Evolutionary conservation across 129 eudicot genomes (phyloP).

Genomic region (Heracleum sosnowskyi): DNA sequence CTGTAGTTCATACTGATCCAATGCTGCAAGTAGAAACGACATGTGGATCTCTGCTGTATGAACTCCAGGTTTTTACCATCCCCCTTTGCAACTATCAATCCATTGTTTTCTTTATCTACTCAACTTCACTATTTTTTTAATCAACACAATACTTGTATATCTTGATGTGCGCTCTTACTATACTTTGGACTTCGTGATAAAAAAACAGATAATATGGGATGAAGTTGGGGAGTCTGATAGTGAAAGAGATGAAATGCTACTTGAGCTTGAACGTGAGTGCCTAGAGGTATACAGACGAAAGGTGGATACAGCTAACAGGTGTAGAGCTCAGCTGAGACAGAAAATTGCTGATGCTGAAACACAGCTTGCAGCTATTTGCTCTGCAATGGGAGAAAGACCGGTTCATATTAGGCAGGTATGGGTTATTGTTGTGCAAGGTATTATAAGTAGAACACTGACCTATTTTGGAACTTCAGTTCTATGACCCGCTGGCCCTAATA

Average conservation of each 20-base stretch:
- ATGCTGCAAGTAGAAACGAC: slow-evolving; percentile 67
- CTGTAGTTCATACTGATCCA: slow-evolving; percentile 38
- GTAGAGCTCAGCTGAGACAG: slow-evolving; percentile 74
- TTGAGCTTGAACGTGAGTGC: slow-evolving; percentile 87
- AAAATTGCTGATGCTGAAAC: slow-evolving; percentile 90
- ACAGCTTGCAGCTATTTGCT: slow-evolving; percentile 85
- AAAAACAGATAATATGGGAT: slow-evolving; percentile 79
- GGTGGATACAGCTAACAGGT: slow-evolving; percentile 73
- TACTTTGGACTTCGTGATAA: neutral
- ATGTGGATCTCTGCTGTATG: slow-evolving; percentile 75
- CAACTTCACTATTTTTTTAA: neutral
- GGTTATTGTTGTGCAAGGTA: neutral
- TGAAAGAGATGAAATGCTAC: slow-evolving; percentile 51
- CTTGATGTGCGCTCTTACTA: slow-evolving; percentile 1
- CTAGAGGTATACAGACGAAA: slow-evolving; percentile 78
- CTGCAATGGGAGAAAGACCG: slow-evolving; percentile 83
- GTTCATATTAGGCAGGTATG: slow-evolving; percentile 81
- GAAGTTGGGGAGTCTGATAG: slow-evolving; percentile 89
- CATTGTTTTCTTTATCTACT: neutral
- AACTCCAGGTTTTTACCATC: slow-evolving; percentile 59
- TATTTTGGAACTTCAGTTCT: neutral
- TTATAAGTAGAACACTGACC: neutral
- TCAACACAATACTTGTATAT: neutral
- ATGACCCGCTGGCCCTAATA: neutral
- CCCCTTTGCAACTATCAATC: neutral